Evolutionary conservation across 176 grass and related monocot genomes (phyloP).

Genomic region (Aegilops sharonensis): DNA sequence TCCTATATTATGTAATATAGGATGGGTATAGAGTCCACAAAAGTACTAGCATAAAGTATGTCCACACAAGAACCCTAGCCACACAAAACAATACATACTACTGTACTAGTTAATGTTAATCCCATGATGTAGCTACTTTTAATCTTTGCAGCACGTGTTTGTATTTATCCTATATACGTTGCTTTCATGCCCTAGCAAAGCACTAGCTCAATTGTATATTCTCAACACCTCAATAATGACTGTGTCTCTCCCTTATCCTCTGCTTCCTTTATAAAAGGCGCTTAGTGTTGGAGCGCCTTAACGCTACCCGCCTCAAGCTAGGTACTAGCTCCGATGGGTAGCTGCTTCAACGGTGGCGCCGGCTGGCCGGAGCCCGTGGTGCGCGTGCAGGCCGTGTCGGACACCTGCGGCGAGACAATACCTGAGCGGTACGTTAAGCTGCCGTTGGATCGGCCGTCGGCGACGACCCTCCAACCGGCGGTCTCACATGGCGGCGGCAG

Average conservation of each 20-base stretch:
- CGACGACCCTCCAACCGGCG: neutral
- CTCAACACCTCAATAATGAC: slow-evolving; percentile 46
- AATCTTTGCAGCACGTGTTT: slow-evolving; percentile 40
- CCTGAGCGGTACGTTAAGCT: slow-evolving; percentile 73
- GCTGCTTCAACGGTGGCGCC: slow-evolving; percentile 60
- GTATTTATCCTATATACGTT: slow-evolving; percentile 20
- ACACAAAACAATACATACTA: neutral
- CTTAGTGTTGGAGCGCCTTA: neutral
- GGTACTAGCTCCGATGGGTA: slow-evolving; percentile 15
- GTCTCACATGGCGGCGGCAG: neutral
- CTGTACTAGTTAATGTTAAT: neutral
- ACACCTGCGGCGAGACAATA: slow-evolving; percentile 49
- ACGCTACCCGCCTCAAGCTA: neutral
- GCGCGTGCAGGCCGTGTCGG: slow-evolving; percentile 65
- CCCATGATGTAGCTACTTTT: neutral
- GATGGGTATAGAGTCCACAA: neutral
- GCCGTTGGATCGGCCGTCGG: slow-evolving; percentile 41
- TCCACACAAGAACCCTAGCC: neutral
- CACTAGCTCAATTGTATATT: slow-evolving; percentile 30
- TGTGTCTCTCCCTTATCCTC: slow-evolving; percentile 39
- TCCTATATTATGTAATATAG: neutral
- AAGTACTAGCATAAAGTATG: neutral
- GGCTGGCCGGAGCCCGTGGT: slow-evolving; percentile 84
- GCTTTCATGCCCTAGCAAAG: slow-evolving; percentile 43
- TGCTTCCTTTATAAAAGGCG: slow-evolving; percentile 33